Evolutionary conservation across 2,329 filamentous ascomycete genomes (phyloP), one percentile per base, ranked within the genome.

Genomic region (Colletotrichum sp.): DNA sequence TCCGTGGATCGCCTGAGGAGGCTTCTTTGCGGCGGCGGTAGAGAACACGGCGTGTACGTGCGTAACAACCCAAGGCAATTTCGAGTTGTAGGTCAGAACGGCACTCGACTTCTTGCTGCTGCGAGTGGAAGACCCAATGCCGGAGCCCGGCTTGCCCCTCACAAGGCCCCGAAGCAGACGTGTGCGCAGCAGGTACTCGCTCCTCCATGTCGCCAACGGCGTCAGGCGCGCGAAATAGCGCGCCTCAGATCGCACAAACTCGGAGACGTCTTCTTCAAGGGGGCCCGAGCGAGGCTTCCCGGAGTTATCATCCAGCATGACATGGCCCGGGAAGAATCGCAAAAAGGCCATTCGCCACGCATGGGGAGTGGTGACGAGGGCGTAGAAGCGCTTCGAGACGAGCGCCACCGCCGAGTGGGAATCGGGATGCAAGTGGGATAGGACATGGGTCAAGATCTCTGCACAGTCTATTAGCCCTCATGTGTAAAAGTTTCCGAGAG

Each of bases 311-410:
- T 79, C 83, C 63, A 93, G 81, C 8, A 89, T 89, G 81, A 93
- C 91, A 28, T 94, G 91, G 2, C 94, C 96, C 0, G 95, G 95
- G 80, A 98, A 99, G 85, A 93, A 96, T 77, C 96, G 95, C 79
- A 95, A 91, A 82, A 98, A 98, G 8, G 96, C 96, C 82, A 96
- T 94, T 78, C 95, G 93, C 96, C 96, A 98, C 9, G 96, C 96
- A 85, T 98, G 95, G 19, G 96, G 95, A 2, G 95, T 96, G 6
- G 95, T 98, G 72, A 98, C 94, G 55, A 98, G 88, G 68, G 90
- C 90, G 84, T 98, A 95, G 82, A 98, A 98, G 71, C 95, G 94
- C 81, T 93, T 95, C 39, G 95, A 98, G 34, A 98, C 95, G 67
- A 98, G 90, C 22, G 96, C 94, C 13, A 98, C 93, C 12, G 94